Evolutionary conservation across 805 yeast species (phyloP).

Genomic region (Ogataea nakhonphanomensis): DNA sequence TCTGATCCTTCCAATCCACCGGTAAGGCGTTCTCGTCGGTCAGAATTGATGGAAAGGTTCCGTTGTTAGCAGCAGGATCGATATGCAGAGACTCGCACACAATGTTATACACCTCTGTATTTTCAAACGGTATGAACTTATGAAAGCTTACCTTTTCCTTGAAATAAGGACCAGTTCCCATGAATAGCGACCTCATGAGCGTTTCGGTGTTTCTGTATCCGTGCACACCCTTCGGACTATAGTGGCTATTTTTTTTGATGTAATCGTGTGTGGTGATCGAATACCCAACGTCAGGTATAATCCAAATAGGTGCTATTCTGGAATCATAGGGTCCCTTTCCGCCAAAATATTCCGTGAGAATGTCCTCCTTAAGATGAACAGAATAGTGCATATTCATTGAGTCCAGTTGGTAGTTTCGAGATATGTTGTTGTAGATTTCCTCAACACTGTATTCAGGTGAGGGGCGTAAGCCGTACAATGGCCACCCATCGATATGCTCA

Average conservation of each 20-base stretch:
- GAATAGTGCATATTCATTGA: constrained; percentile 36
- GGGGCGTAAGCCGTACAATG: constrained; percentile 76
- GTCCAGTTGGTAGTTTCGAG: constrained; percentile 29
- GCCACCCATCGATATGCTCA: constrained; percentile 78
- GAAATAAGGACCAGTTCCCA: constrained; percentile 82
- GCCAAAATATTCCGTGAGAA: constrained; percentile 58
- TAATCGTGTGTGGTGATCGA: constrained; percentile 59
- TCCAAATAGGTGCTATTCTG: constrained; percentile 82
- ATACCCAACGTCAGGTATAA: constrained; percentile 81
- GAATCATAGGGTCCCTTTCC: constrained; percentile 42
- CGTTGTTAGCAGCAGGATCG: constrained; percentile 59
- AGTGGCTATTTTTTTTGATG: constrained; percentile 48
- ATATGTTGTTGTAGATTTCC: constrained; percentile 45
- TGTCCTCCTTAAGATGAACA: constrained; percentile 51
- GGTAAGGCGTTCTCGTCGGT: constrained; percentile 32
- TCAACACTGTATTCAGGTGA: constrained; percentile 35
- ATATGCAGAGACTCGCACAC: constrained; percentile 60
- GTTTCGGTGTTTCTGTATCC: constrained; percentile 79
- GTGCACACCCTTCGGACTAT: constrained; percentile 73
- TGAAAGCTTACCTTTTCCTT: constrained; percentile 29
- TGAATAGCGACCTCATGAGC: constrained; percentile 78
- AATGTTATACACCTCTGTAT: constrained; percentile 70
- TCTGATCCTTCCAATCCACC: constrained; percentile 44
- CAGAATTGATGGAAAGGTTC: constrained; percentile 37
- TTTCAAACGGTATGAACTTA: constrained; percentile 61